phyloP scores from a whole-genome alignment of 192 early-diverging fungal genomes.

The Rhizophagus prolifer region DNA sequence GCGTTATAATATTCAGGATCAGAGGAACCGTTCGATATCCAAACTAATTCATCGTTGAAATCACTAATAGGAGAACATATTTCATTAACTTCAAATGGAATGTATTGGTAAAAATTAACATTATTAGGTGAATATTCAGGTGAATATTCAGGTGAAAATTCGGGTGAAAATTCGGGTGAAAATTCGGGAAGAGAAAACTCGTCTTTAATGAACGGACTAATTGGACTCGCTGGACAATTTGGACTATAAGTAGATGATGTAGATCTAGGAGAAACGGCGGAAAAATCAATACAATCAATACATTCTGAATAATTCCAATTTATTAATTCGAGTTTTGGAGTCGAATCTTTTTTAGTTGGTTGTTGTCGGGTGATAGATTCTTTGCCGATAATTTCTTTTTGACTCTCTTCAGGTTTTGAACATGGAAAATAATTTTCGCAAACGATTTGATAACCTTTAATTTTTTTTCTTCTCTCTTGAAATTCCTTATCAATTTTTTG shows the following conservation, averaged over 20 bases:
- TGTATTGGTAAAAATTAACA: neutral
- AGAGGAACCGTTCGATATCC: neutral
- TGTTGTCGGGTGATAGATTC: neutral
- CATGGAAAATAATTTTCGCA: neutral
- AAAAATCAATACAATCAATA: neutral
- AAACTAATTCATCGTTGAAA: neutral
- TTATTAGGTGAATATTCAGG: neutral
- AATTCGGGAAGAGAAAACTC: neutral
- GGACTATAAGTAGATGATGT: neutral
- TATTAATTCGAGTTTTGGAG: too few relatives aligned
- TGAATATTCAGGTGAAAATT: too few relatives aligned
- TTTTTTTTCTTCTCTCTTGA: neutral
- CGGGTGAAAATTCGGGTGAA: too few relatives aligned
- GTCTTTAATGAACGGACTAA: too few relatives aligned
- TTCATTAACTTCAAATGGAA: neutral
- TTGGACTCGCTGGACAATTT: neutral
- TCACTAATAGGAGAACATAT: too few relatives aligned
- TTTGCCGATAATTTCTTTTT: neutral
- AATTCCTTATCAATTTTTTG: constrained; percentile 5
- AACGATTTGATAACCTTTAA: constrained; percentile 5
- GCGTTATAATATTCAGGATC: neutral
- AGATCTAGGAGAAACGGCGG: neutral
- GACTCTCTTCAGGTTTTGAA: neutral
- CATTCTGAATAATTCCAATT: neutral
- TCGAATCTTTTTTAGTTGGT: too few relatives aligned